phyloP scores from a whole-genome alignment of 2,329 filamentous ascomycete species.

The Ceratocystis destructans region DNA sequence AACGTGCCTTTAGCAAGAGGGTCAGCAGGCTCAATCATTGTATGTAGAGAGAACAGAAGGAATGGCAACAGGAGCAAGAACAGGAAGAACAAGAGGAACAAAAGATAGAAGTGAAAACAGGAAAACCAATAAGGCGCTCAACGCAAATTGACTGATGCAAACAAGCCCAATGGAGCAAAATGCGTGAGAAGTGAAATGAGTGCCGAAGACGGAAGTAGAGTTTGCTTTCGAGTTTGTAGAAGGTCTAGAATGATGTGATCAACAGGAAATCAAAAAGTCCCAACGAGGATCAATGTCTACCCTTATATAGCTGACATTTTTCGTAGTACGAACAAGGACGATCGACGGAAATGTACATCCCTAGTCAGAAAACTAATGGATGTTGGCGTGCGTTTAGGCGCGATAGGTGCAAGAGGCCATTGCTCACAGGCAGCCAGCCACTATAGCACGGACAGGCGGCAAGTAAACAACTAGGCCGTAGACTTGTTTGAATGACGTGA shows the following conservation, averaged over 20 bases:
- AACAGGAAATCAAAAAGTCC: neutral
- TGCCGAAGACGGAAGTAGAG: neutral
- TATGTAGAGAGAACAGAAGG: neutral
- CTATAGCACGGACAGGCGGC: neutral
- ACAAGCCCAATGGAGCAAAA: neutral
- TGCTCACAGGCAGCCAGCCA: neutral
- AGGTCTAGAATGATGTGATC: conserved; percentile 1
- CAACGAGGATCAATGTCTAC: neutral
- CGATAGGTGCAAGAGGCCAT: neutral
- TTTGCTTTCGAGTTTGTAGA: neutral
- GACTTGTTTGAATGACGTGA: neutral
- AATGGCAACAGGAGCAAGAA: neutral
- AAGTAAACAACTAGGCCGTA: neutral
- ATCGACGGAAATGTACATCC: conserved; percentile 4
- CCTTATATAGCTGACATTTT: neutral
- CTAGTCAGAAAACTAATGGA: neutral
- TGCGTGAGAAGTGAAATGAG: neutral
- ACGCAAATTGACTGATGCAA: neutral
- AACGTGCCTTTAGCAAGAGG: conserved; percentile 52
- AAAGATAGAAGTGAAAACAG: neutral
- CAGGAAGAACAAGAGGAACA: conserved; percentile 13
- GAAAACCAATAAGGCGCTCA: neutral
- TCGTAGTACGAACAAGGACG: neutral
- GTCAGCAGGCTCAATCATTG: conserved; percentile 40
- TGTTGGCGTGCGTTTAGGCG: neutral